Conservation (phyloP, 768 basidiomycete species). For the Rubroboletus pulcherrimus region DNA sequence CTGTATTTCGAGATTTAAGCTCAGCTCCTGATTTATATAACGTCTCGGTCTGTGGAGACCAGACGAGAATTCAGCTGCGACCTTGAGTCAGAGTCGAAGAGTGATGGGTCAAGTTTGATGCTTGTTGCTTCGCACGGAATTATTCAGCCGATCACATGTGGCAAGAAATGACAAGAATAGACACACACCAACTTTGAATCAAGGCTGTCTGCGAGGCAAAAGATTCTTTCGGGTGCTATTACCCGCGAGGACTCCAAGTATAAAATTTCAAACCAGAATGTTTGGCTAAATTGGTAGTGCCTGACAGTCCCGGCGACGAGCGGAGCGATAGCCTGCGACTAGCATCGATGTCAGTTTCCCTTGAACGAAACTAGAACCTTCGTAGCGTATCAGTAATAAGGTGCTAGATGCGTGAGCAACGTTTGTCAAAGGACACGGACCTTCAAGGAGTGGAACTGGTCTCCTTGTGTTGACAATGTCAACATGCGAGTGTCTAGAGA, state of each 20-base stretch:
- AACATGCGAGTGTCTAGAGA: neutral
- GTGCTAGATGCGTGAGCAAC: no score
- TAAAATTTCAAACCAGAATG: no score
- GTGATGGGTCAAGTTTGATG: constrained; percentile 16
- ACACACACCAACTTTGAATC: neutral
- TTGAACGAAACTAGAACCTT: neutral
- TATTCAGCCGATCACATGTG: constrained; percentile 22
- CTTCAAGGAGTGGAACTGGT: neutral
- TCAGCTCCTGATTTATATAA: neutral
- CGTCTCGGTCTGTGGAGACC: neutral
- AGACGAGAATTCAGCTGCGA: neutral
- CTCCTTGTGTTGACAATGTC: neutral
- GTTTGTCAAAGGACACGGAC: neutral
- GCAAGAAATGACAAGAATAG: constrained; percentile 41
- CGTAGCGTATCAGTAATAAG: neutral
- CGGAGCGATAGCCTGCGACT: neutral
- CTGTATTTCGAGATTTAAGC: neutral
- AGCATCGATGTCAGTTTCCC: neutral
- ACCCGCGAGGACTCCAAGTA: neutral
- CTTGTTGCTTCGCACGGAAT: constrained; percentile 38
- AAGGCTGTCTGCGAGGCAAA: neutral
- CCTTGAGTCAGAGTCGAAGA: neutral
- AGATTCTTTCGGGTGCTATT: neutral
- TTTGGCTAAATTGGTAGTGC: no score
- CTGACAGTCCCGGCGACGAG: no score